Evolutionary conservation across 768 basidiomycete genomes (phyloP), one percentile per base, ranked within the genome.

Genomic region (Russula griseocarnosa): DNA sequence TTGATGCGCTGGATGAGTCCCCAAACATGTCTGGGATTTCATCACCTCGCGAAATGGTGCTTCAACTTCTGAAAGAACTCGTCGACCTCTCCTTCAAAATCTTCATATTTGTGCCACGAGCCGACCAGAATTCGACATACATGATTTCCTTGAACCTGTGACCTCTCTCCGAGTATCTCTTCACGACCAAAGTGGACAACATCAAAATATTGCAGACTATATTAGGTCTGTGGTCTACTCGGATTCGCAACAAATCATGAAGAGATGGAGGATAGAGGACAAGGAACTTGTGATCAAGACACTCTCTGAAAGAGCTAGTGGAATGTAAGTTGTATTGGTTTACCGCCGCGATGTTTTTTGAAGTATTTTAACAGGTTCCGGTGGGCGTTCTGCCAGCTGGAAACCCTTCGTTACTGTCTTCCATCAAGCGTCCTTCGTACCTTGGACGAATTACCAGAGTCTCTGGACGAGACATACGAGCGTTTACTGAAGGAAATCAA

Each of bases 1-100:
- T 60, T 0, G 62, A 63, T n/a, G 58, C 57, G 0, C 30, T 63
- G 5, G 62, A 63, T 10, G 62, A 63, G n/a, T 47, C 58, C n/a
- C 32, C 62, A 13, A 14, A 26, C 9, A 28, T 20, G 1, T 38
- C 57, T 22, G 56, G 56, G 3, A 32, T 53, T 1, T 50, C 46
- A 34, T 38, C 62, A 1, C 26, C 51, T 16, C 58, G 62, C 1
- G 58, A 50, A 47, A 20, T 7, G 2, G 40, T 58, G 22, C 28
- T 60, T 11, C 16, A 50, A 14, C 38, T 62, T 32, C 8, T 62
- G n/a, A 42, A 40, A 28, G 55, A 62, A 3, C 55, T 62, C 6
- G 14, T 50, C 8, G 28, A 42, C 0, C 32, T 50, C 5, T 11
- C 5, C 26, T 46, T 47, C 42, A 16, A n/a, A 46, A 63, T n/a